Conservation (phyloP, 2,329 filamentous ascomycete genomes). For the Sporothrix mexicana region DNA sequence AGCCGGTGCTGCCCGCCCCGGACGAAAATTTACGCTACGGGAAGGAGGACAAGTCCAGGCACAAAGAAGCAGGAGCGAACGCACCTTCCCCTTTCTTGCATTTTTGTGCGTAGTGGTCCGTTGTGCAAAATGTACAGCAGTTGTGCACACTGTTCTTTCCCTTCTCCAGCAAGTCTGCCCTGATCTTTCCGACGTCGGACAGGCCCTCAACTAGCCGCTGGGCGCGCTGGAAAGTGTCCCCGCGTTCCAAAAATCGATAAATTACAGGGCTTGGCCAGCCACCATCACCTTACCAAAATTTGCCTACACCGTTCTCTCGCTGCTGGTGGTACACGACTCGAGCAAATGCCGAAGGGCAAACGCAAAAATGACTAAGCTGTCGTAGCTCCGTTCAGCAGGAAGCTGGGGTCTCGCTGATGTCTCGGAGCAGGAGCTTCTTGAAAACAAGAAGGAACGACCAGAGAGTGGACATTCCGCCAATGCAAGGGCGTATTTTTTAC, state of each 20-base stretch:
- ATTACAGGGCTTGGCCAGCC: conserved; percentile 11
- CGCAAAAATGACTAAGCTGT: conserved; percentile 28
- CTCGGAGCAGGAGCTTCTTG: conserved; percentile 7
- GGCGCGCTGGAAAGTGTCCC: not conserved
- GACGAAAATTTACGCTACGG: conserved; percentile 15
- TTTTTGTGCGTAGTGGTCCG: not conserved
- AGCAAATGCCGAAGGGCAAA: not conserved
- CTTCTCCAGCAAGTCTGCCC: not conserved
- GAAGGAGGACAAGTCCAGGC: not conserved
- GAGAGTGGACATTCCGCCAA: not conserved
- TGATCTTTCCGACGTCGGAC: conserved; percentile 26
- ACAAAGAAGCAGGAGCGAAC: not conserved
- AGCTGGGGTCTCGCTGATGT: conserved; percentile 19
- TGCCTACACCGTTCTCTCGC: not conserved
- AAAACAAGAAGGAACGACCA: conserved; percentile 8
- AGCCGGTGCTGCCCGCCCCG: not conserved
- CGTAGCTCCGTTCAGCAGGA: conserved; percentile 30
- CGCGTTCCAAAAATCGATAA: not conserved
- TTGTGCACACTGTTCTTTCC: not conserved
- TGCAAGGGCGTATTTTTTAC: not conserved
- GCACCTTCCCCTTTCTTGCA: conserved; percentile 7
- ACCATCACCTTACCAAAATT: not conserved
- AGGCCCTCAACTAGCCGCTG: not conserved
- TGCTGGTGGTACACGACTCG: not conserved
- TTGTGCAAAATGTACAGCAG: not conserved